phyloP scores from a whole-genome alignment of 768 basidiomycete species.

The Jaapia argillacea region DNA sequence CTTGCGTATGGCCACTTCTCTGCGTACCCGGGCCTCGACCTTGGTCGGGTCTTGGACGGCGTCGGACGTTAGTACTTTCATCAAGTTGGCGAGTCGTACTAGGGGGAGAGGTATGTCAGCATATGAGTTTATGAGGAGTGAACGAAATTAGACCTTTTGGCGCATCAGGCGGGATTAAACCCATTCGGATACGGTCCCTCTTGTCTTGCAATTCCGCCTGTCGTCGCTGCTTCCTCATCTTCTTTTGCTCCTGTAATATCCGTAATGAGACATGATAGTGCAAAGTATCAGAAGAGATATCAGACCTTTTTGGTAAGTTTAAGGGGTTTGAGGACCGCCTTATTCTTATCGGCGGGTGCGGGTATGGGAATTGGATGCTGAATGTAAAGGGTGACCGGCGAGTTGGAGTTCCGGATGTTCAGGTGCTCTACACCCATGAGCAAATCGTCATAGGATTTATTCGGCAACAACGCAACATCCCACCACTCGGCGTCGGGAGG shows the following conservation, averaged over 20 bases:
- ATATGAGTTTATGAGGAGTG: not conserved
- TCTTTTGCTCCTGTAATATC: conserved; percentile 81
- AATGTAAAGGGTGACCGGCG: conserved; percentile 82
- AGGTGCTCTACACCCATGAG: conserved; percentile 42
- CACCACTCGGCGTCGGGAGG: conserved; percentile 97
- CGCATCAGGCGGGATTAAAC: conserved; percentile 86
- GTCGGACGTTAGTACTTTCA: conserved; percentile 95
- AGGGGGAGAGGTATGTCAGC: conserved; percentile 5
- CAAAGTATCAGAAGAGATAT: not conserved
- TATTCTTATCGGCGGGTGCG: conserved; percentile 79
- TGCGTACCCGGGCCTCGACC: conserved; percentile 89
- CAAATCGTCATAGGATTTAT: conserved; percentile 72
- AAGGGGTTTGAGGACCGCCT: conserved; percentile 68
- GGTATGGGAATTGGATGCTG: conserved; percentile 98
- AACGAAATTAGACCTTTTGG: conserved; percentile 61
- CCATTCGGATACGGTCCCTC: conserved; percentile 92
- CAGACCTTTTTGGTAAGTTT: conserved; percentile 86
- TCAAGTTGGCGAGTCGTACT: conserved; percentile 93
- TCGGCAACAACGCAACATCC: conserved; percentile 82
- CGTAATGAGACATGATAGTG: conserved; percentile 1
- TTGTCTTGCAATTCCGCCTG: conserved; percentile 90
- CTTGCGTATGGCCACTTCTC: conserved; percentile 87
- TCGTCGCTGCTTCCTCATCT: conserved; percentile 85
- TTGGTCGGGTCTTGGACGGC: conserved; percentile 97
- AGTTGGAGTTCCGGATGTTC: conserved; percentile 54